A percentile compares a stretch with the other conserved stretches of the same genome.
Evolutionary conservation across 495 filamentous ascomycete genomes (phyloP).

Genomic region (Aspergillus bridgeri): DNA sequence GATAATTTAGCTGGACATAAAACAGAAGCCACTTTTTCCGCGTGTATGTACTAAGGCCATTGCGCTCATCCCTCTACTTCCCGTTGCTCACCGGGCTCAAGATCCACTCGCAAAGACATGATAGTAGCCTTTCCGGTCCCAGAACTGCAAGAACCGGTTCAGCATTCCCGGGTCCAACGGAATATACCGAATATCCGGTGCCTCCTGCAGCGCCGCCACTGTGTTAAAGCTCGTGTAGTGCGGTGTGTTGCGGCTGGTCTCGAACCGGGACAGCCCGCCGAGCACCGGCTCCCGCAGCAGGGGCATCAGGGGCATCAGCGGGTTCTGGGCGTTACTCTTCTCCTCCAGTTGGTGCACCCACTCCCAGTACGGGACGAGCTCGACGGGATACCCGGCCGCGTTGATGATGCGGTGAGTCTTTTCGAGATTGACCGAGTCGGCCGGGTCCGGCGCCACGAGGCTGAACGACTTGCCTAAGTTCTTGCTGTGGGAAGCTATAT

Average conservation of each 20-base stretch:
- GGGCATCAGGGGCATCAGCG: constrained; percentile 14
- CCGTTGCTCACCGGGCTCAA: no score
- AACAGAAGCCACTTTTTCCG: no score
- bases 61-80: no score
- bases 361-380: constrained; percentile 8
- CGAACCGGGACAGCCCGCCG: constrained; percentile 1
- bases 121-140: constrained; percentile 5
- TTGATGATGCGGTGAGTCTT: constrained; percentile 3
- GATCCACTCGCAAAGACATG: no score
- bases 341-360: constrained; percentile 8
- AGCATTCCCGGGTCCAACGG: neutral
- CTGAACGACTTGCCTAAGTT: constrained; percentile 14
- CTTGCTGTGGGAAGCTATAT: constrained; percentile 11
- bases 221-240: constrained; percentile 1
- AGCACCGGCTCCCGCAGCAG: constrained; percentile 12
- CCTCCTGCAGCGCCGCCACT: neutral
- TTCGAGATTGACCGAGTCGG: constrained; percentile 8
- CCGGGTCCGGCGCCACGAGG: neutral
- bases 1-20: no score
- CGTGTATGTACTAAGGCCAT: no score
- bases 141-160: neutral
- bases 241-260: constrained; percentile 5
- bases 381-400: constrained; percentile 9
- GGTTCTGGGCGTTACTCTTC: neutral
- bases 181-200: constrained; percentile 1